Base-by-base conservation (phyloP, 1,284 basidiomycete species). In the Ceratobasidium papillatum region DNA sequence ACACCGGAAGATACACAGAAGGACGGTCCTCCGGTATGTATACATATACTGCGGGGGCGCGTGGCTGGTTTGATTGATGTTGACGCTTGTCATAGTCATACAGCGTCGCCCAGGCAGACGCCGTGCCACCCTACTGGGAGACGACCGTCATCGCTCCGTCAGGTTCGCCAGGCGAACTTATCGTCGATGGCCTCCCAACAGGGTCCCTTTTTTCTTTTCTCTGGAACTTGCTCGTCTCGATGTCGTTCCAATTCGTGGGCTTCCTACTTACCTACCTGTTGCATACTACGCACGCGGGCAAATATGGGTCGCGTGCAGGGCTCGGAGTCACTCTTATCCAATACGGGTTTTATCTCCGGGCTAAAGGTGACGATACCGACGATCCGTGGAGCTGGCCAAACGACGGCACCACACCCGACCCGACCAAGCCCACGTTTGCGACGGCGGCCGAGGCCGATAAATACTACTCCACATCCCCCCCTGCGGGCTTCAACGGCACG, bases 61-160 rank as follows among this genome's bases (percentile, higher is more conserved):
- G 71, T 72, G 63, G 69, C 74, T 74, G 36, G 19, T 22, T 58
- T 34, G 25, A 45, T 52, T 47, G 36, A 62, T 52, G 66, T 71
- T 62, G 51, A 63, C 27, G 54, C 74, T 78, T 64, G 62, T 74
- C 77, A 5, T 79, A 96, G 89, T 91, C 95, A 0, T 99, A 99
- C 81, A 88, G 90, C 51, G 87, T 91, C 27, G 97, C 97, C 0
- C 91, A 96, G 75, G 90, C 92, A 9, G 97, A 99, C 80, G 89
- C 94, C 0, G 96, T 94, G 0, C 98, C 97, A 0, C 89, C 95
- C 0, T 99, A 99, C 83, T 99, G 96, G 94, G 97, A 99, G 82
- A 98, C 94, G 1, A 96, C 95, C 0, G 90, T 98, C 17, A 93
- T 97, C 75, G 90, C 75, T 82, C 84, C 77, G 83, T 84, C 80